Percentiles rank a stretch among this genome's conserved stretches.
These are phyloP conservation scores for Dillenia turbinata DNA, from an alignment of 164 flowering plant species.

Conservation along the genomic window DNA sequence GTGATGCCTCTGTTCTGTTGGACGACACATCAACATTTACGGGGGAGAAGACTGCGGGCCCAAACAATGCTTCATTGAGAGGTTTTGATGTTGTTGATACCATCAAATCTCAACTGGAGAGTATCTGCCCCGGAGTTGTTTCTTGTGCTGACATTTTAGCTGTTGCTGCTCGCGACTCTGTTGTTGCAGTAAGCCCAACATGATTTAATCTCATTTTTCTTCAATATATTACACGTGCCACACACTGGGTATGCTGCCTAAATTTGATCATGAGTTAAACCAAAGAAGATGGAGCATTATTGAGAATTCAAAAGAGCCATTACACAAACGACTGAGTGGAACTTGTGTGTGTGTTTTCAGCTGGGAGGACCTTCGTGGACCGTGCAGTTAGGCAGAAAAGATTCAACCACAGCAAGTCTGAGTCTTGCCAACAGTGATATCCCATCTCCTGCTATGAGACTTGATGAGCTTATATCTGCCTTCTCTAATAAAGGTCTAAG, in stretches of 20 bases:
- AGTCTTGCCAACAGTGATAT: slow-evolving; percentile 31
- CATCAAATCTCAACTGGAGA: slow-evolving; percentile 34
- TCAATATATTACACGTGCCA: no score
- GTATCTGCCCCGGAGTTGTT: slow-evolving; percentile 32
- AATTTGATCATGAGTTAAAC: no score
- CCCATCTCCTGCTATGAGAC: slow-evolving; percentile 23
- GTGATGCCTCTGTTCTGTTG: slow-evolving; percentile 43
- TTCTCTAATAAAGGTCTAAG: slow-evolving; percentile 28
- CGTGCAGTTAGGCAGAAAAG: slow-evolving; percentile 38
- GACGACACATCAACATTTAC: slow-evolving; percentile 36
- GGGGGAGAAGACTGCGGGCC: slow-evolving; percentile 33
- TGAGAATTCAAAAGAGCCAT: no score
- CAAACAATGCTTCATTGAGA: slow-evolving; percentile 28
- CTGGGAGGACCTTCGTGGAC: slow-evolving; percentile 33
- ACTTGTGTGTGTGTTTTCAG: slow-evolving; percentile 12
- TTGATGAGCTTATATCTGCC: slow-evolving; percentile 22
- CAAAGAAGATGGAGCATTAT: no score
- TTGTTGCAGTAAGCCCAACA: slow-evolving; percentile 19
- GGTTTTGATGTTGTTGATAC: slow-evolving; percentile 44
- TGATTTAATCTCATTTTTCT: no score
- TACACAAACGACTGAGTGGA: no score
- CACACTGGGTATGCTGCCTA: no score
- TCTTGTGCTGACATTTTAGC: slow-evolving; percentile 55
- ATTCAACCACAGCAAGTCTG: slow-evolving; percentile 34
- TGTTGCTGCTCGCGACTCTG: slow-evolving; percentile 43